A percentile compares a stretch with the other conserved stretches of the same genome.
These are phyloP conservation scores for Zasmidium angulare DNA, from an alignment of 2,329 filamentous ascomycete species.

Conservation along the genomic window DNA sequence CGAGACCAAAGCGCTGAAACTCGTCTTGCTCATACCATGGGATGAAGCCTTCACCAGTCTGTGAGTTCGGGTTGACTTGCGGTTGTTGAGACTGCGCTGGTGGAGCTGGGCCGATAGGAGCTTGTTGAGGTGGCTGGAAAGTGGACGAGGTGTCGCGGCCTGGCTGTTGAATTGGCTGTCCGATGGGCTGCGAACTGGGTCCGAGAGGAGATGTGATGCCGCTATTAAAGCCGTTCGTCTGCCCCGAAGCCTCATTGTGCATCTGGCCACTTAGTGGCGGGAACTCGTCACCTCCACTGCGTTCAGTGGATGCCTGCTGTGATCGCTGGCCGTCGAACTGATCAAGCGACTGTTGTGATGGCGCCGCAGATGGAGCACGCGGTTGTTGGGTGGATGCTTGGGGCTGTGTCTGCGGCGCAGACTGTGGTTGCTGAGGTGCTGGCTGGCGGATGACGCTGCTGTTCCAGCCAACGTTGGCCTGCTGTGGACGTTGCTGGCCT, in stretches of 20 bases:
- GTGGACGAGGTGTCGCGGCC: constrained; percentile 25
- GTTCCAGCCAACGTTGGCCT: constrained; percentile 57
- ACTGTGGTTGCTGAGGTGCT: constrained; percentile 37
- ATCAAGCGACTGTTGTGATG: constrained; percentile 49
- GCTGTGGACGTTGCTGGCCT: constrained; percentile 56
- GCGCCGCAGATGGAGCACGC: constrained; percentile 46
- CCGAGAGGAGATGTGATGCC: constrained; percentile 26
- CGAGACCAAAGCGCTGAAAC: constrained; percentile 59
- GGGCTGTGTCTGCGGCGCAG: constrained; percentile 37
- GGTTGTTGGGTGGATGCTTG: constrained; percentile 45
- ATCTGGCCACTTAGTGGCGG: constrained; percentile 57
- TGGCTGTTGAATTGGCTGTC: constrained; percentile 27
- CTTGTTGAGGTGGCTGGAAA: background rate
- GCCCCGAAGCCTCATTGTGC: constrained; percentile 33
- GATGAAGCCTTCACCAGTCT: constrained; percentile 5
- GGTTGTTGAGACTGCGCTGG: constrained; percentile 10
- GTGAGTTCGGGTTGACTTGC: constrained; percentile 5
- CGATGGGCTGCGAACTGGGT: constrained; percentile 21
- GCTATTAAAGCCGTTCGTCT: constrained; percentile 25
- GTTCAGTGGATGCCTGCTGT: constrained; percentile 35
- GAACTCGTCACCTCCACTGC: constrained; percentile 51
- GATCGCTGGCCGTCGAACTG: constrained; percentile 55
- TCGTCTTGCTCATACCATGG: constrained; percentile 59
- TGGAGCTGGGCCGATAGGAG: constrained; percentile 20
- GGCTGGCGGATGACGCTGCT: constrained; percentile 55